Conservation (phyloP, 139 green algal species). For the Ulvella scutata region DNA sequence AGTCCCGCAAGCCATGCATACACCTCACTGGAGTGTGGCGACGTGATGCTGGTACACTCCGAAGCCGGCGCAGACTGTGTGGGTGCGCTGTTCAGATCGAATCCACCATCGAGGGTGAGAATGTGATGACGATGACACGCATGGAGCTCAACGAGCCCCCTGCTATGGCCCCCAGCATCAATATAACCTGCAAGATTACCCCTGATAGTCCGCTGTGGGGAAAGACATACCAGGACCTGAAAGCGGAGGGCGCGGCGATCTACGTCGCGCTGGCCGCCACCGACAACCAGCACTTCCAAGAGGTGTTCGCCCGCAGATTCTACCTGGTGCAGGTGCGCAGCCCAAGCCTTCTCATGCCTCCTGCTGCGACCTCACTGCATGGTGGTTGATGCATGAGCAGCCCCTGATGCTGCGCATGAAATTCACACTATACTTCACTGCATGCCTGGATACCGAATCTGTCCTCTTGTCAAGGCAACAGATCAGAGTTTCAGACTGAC, state of each 20-base stretch:
- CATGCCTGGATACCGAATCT: too few species aligned
- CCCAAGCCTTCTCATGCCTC: neutral
- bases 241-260: neutral
- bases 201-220: constrained; percentile 2
- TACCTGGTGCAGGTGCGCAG: constrained; percentile 5
- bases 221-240: constrained; percentile 6
- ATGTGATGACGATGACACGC: neutral
- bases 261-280: neutral
- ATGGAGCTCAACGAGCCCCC: constrained; percentile 9
- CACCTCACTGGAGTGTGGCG: too few species aligned
- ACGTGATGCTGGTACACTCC: too few species aligned
- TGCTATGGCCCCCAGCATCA: constrained; percentile 15
- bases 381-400: too few species aligned
- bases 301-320: constrained; percentile 6
- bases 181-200: constrained; percentile 10
- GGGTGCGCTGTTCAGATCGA: constrained; percentile 2
- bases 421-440: too few species aligned
- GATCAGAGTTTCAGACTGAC: too few species aligned
- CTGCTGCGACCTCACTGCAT: neutral
- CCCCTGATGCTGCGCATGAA: too few species aligned
- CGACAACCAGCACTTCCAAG: constrained; percentile 10
- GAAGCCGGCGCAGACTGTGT: too few species aligned
- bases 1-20: constrained; percentile 4
- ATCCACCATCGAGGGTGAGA: constrained; percentile 15
- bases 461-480: too few species aligned